Conservation (phyloP, 176 grass and related monocot species). For the Canna indica region DNA sequence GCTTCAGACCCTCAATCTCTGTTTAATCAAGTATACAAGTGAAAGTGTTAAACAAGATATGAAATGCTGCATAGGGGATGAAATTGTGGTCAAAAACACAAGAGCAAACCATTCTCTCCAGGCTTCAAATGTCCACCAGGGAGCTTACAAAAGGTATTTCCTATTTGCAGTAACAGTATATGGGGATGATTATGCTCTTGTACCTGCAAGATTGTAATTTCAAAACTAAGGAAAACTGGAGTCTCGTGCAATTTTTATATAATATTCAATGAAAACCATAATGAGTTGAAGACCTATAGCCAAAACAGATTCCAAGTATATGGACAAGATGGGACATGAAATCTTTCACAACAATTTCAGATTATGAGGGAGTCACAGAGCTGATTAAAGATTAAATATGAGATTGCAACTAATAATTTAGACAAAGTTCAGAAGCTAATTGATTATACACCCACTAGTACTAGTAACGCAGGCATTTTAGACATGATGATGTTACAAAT, state of each 20-base stretch:
- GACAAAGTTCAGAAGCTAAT: too few species aligned
- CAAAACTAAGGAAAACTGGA: not conserved
- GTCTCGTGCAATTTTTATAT: not conserved
- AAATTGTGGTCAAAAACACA: not conserved
- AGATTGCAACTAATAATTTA: too few species aligned
- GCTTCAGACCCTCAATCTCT: slow-evolving; percentile 93
- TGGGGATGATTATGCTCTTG: slow-evolving; percentile 98
- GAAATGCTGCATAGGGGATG: not conserved
- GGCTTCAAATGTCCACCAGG: slow-evolving; percentile 93
- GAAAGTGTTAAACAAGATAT: not conserved
- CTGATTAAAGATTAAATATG: too few species aligned
- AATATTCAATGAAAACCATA: not conserved
- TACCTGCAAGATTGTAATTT: slow-evolving; percentile 31
- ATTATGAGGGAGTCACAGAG: not conserved
- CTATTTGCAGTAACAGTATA: slow-evolving; percentile 89
- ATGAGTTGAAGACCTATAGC: not conserved
- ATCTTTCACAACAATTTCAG: not conserved
- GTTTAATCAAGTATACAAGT: slow-evolving; percentile 15
- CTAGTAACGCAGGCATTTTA: too few species aligned
- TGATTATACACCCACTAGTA: too few species aligned
- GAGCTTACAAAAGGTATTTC: slow-evolving; percentile 99
- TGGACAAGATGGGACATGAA: not conserved
- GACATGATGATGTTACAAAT: too few species aligned
- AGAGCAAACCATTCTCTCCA: slow-evolving; percentile 74
- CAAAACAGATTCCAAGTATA: not conserved